Conservation (phyloP, 1,284 basidiomycete genomes). For the Ceratobasidium sp. region DNA sequence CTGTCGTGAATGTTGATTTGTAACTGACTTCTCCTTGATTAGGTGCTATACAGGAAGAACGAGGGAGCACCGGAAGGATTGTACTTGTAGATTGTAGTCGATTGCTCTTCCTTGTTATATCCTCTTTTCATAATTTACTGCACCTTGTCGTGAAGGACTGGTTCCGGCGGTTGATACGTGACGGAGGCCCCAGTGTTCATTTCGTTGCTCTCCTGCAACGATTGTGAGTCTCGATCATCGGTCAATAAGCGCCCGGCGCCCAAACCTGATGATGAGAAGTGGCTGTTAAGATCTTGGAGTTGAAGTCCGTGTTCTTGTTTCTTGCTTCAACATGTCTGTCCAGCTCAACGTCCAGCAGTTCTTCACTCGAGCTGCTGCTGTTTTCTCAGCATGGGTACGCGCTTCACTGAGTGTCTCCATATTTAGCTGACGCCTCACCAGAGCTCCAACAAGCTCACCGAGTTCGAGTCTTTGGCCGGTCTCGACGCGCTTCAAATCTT, state of each 20-base stretch:
- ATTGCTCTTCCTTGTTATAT: slow-evolving; percentile 9
- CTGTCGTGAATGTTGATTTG: not conserved
- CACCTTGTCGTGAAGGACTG: not conserved
- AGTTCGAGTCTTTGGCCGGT: slow-evolving; percentile 69
- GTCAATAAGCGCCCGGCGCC: slow-evolving; percentile 2
- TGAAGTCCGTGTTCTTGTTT: slow-evolving; percentile 14
- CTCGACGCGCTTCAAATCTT: slow-evolving; percentile 76
- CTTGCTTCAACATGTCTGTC: slow-evolving; percentile 39
- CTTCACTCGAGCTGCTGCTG: slow-evolving; percentile 21
- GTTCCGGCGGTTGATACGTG: not conserved
- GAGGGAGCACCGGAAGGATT: slow-evolving; percentile 88
- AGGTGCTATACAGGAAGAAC: slow-evolving; percentile 91
- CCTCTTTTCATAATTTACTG: slow-evolving; percentile 22
- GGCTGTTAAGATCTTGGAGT: slow-evolving; percentile 16
- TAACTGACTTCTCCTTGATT: not conserved
- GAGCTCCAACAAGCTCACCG: slow-evolving; percentile 71
- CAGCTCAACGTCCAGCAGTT: slow-evolving; percentile 44
- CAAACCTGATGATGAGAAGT: slow-evolving; percentile 15
- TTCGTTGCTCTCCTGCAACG: not conserved
- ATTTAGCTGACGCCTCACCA: slow-evolving; percentile 44
- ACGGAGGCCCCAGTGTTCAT: not conserved
- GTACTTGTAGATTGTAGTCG: slow-evolving; percentile 61
- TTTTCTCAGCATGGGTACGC: slow-evolving; percentile 31
- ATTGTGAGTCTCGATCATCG: too few relatives aligned
- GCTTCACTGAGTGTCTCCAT: not conserved